Percentiles rank a stretch among this genome's conserved stretches.
Conservation (phyloP, 129 eudicot species). For the Silybum marianum region DNA sequence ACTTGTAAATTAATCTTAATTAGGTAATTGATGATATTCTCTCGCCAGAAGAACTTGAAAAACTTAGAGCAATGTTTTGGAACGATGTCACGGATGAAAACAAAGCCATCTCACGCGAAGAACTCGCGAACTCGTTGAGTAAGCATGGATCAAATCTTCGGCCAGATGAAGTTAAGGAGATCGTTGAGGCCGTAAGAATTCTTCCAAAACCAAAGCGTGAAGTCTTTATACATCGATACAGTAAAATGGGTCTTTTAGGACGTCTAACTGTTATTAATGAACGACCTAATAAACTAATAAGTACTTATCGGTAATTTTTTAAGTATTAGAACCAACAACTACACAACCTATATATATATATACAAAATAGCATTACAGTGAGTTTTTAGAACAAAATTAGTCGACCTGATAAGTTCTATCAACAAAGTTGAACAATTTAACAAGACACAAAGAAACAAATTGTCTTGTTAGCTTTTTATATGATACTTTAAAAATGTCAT, state of each 20-base stretch:
- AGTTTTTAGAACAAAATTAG: no score
- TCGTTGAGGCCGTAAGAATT: constrained; percentile 73
- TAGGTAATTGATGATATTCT: constrained; percentile 72
- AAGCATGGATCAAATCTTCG: constrained; percentile 69
- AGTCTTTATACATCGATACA: not conserved
- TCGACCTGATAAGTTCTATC: not conserved
- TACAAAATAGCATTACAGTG: not conserved
- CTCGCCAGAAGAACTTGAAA: constrained; percentile 65
- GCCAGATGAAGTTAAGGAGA: constrained; percentile 54
- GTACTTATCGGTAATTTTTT: not conserved
- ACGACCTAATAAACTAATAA: no score
- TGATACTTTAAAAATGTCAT: no score
- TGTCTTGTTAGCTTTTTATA: no score
- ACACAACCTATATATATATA: no score
- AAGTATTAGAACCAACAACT: not conserved
- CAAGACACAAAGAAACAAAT: no score
- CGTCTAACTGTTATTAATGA: not conserved
- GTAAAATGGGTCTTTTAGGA: not conserved
- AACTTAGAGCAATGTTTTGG: constrained; percentile 62
- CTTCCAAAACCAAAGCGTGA: not conserved
- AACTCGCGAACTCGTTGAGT: constrained; percentile 64
- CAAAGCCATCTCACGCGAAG: constrained; percentile 62
- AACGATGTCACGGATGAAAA: constrained; percentile 64
- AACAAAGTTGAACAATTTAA: no score
- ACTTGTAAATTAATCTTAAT: not conserved